A percentile compares a stretch with the other conserved stretches of the same genome.
phyloP scores from a whole-genome alignment of 2,329 filamentous ascomycete genomes.

The Chaetomium strumarium region DNA sequence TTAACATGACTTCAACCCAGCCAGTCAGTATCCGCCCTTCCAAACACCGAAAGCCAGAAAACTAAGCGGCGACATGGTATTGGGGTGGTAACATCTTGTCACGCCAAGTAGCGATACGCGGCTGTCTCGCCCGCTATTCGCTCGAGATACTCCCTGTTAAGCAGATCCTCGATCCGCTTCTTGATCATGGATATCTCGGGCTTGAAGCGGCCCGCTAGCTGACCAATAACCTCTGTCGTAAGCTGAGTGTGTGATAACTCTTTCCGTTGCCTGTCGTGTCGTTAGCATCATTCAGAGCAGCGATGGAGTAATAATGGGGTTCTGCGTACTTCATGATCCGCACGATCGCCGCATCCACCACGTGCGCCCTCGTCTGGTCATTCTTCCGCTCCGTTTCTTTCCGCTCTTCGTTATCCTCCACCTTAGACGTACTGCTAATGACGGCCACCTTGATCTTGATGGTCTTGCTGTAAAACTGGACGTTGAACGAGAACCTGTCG shows the following conservation, averaged over 20 bases:
- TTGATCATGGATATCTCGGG: conserved; percentile 75
- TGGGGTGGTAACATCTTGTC: conserved; percentile 10
- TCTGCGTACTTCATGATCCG: conserved; percentile 77
- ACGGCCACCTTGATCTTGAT: conserved; percentile 87
- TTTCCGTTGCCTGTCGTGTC: conserved; percentile 59
- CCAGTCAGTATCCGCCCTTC: too few relatives aligned
- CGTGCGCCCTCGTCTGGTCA: conserved; percentile 62
- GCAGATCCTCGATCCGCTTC: conserved; percentile 71
- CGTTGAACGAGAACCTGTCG: conserved; percentile 79
- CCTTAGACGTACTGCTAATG: conserved; percentile 73
- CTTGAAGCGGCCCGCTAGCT: conserved; percentile 63
- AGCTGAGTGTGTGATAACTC: conserved; percentile 63
- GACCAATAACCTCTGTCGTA: conserved; percentile 64
- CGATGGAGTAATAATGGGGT: background rate
- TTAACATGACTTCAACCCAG: too few relatives aligned
- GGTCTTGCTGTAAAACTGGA: conserved; percentile 72
- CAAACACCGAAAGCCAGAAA: too few relatives aligned
- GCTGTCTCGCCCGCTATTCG: conserved; percentile 62
- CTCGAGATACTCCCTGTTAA: conserved; percentile 72
- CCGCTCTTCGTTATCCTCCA: conserved; percentile 66
- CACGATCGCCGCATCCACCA: conserved; percentile 71
- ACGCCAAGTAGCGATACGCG: conserved; percentile 68
- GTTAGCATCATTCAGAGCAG: conserved; percentile 26
- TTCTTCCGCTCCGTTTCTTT: conserved; percentile 72
- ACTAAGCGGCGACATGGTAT: too few relatives aligned